A percentile compares a stretch with the other conserved stretches of the same genome.
These are phyloP conservation scores for Aurantiochytrium sp. DNA, from an alignment of 108 stramenopile species.

Conservation along the genomic window DNA sequence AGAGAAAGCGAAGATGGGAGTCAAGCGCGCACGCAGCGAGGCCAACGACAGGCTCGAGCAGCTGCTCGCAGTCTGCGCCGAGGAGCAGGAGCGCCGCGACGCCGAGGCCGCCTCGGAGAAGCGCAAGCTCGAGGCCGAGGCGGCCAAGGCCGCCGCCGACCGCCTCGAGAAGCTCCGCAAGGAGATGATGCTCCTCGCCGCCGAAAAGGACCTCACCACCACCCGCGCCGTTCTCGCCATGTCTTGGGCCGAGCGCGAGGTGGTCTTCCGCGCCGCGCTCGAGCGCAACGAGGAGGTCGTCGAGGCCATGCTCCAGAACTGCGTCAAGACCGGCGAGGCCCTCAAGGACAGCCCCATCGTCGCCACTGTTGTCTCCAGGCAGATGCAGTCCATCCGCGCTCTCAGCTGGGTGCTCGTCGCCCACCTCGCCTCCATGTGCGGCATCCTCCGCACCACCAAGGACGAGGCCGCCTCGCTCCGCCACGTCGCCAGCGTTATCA, in stretches of 20 bases:
- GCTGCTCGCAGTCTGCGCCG: not conserved
- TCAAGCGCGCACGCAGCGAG: not conserved
- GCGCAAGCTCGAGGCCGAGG: not conserved
- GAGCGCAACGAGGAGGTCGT: slow-evolving; percentile 7
- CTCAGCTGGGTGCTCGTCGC: not conserved
- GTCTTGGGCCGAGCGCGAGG: not conserved
- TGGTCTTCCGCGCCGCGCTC: not conserved
- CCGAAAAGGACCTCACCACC: not conserved
- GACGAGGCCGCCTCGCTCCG: not conserved
- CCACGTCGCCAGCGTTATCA: not conserved
- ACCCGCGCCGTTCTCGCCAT: not conserved
- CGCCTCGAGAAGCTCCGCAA: not conserved
- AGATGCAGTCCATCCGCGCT: not conserved
- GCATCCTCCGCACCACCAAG: not conserved
- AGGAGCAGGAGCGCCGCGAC: not conserved
- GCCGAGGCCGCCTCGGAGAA: not conserved
- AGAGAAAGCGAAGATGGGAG: not conserved
- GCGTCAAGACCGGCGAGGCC: not conserved
- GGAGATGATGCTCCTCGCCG: not conserved
- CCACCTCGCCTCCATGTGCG: slow-evolving; percentile 8
- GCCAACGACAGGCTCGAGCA: not conserved
- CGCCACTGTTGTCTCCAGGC: not conserved
- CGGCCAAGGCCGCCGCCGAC: not conserved
- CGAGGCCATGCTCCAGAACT: not conserved
- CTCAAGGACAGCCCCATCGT: not conserved